phyloP scores from a whole-genome alignment of 331 rosid genomes.

The Acacia concinna region DNA sequence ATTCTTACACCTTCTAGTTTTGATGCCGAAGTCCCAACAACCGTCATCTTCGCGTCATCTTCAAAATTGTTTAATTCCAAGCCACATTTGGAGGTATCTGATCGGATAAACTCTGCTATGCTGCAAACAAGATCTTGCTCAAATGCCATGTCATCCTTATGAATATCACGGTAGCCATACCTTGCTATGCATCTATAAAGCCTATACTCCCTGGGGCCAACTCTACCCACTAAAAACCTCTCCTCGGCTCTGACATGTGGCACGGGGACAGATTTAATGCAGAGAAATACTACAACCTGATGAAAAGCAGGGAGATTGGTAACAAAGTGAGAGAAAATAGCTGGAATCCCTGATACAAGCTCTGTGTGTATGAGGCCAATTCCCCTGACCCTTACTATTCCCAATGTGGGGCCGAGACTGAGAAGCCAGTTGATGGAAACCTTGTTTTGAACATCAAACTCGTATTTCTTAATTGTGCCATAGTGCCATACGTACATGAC shows the following conservation, averaged over 20 bases:
- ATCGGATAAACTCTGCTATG: conserved; percentile 81
- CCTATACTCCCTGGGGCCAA: conserved; percentile 89
- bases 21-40: conserved; percentile 82
- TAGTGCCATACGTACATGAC: conserved; percentile 94
- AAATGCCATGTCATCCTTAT: conserved; percentile 83
- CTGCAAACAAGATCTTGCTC: conserved; percentile 91
- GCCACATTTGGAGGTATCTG: conserved; percentile 49
- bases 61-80: conserved; percentile 38
- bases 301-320: conserved; percentile 98
- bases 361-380: conserved; percentile 96
- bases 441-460: conserved; percentile 90
- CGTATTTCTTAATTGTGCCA: conserved; percentile 87
- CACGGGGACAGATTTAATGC: conserved; percentile 91
- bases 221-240: conserved; percentile 94
- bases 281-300: conserved; percentile 90
- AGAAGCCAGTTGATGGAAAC: conserved; percentile 98
- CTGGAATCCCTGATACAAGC: conserved; percentile 93
- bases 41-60: conserved; percentile 73
- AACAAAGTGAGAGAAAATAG: conserved; percentile 93
- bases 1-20: conserved; percentile 61
- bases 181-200: conserved; percentile 90
- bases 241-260: conserved; percentile 89
- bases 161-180: conserved; percentile 87
- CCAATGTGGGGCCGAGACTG: conserved; percentile 71
- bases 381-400: conserved; percentile 90